Conservation (phyloP, 192 early-diverging fungal genomes). For the Backusella macrospora region DNA sequence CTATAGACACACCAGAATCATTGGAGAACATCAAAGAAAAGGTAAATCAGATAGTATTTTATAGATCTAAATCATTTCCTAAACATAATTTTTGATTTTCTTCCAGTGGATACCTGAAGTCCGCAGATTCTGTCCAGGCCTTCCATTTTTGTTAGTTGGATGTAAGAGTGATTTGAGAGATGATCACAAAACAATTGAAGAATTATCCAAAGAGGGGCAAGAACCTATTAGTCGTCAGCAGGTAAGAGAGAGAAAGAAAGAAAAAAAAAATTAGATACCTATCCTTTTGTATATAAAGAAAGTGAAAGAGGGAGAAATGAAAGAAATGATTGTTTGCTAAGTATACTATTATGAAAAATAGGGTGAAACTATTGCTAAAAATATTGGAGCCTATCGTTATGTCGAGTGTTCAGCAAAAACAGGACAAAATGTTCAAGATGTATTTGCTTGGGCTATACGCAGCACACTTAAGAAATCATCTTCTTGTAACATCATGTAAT, state of each 20-base stretch:
- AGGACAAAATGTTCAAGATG: slow-evolving; percentile 27
- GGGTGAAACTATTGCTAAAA: slow-evolving; percentile 20
- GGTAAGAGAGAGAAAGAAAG: slow-evolving; percentile 10
- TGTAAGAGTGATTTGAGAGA: slow-evolving; percentile 37
- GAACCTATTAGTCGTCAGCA: slow-evolving; percentile 35
- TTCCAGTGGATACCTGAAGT: slow-evolving; percentile 34
- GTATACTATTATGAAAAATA: background rate
- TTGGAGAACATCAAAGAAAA: slow-evolving; percentile 38
- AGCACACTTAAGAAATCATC: slow-evolving; percentile 15
- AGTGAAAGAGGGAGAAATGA: background rate
- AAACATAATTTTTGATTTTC: background rate
- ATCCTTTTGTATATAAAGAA: too few species aligned
- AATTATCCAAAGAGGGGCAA: slow-evolving; percentile 68
- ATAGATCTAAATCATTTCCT: slow-evolving; percentile 43
- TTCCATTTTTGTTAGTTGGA: slow-evolving; percentile 32
- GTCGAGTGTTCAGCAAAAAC: slow-evolving; percentile 36
- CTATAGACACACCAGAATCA: slow-evolving; percentile 38
- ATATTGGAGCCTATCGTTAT: slow-evolving; percentile 26
- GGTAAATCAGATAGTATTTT: slow-evolving; percentile 13
- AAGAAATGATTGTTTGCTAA: background rate
- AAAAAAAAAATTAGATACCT: background rate
- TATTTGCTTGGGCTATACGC: slow-evolving; percentile 70
- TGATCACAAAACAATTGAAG: slow-evolving; percentile 40
- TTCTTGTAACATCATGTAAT: slow-evolving; percentile 15
- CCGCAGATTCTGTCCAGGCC: slow-evolving; percentile 23